A percentile compares a stretch with the other conserved stretches of the same genome.
Evolutionary conservation across 2,329 filamentous ascomycete species (phyloP).

Genomic region (Fusarium penzigii): DNA sequence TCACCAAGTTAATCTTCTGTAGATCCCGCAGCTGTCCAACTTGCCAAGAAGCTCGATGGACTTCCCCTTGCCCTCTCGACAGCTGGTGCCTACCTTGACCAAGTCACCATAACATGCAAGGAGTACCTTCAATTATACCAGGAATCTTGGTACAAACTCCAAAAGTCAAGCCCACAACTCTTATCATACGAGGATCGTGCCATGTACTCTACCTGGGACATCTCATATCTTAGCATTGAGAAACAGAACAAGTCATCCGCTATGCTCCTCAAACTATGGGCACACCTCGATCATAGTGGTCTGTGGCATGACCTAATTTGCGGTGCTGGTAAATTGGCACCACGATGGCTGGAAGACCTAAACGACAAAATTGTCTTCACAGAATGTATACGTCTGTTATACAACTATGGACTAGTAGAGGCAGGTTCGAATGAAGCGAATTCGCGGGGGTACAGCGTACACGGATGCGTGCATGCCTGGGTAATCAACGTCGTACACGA

Average conservation of each 20-base stretch:
- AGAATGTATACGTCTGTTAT: too few species aligned
- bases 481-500: constrained; percentile 29
- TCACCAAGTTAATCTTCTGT: not conserved
- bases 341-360: too few species aligned
- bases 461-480: constrained; percentile 38
- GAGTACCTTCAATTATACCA: constrained; percentile 44
- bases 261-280: constrained; percentile 41
- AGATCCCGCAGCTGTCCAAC: constrained; percentile 32
- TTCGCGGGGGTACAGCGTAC: constrained; percentile 33
- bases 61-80: too few species aligned
- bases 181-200: constrained; percentile 32
- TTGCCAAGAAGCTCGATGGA: constrained; percentile 41
- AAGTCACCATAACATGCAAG: constrained; percentile 36
- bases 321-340: too few species aligned
- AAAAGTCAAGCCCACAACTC: constrained; percentile 30
- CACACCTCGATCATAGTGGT: constrained; percentile 44
- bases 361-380: too few species aligned
- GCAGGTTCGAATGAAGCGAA: constrained; percentile 4
- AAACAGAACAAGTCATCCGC: constrained; percentile 24
- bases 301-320: constrained; percentile 46
- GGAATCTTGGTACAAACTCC: constrained; percentile 38
- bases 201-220: constrained; percentile 40
- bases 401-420: too few species aligned
- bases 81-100: constrained; percentile 45
- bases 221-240: constrained; percentile 40